Evolutionary conservation across 2,329 filamentous ascomycete genomes (phyloP).

Genomic region (Trichophyton rubrum): DNA sequence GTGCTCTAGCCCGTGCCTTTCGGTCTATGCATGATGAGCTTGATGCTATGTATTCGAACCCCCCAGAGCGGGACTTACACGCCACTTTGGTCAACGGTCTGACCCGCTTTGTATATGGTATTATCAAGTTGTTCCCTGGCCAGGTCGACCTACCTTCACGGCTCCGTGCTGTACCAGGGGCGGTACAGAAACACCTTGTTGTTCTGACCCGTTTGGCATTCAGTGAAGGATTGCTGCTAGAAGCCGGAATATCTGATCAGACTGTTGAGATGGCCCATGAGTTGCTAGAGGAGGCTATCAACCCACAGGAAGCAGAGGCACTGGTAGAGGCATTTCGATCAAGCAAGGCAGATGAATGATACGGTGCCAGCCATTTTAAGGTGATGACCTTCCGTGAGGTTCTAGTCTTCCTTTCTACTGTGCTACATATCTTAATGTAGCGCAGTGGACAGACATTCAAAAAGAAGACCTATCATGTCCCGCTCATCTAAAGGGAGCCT

Average conservation of each 20-base stretch:
- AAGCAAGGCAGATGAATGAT: slow-evolving; percentile 21
- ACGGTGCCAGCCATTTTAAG: not conserved
- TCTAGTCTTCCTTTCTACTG: not conserved
- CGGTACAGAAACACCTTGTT: slow-evolving; percentile 69
- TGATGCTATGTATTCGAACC: slow-evolving; percentile 43
- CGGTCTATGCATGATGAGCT: slow-evolving; percentile 64
- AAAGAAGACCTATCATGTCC: too few relatives aligned
- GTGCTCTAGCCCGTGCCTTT: slow-evolving; percentile 61
- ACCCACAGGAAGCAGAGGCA: slow-evolving; percentile 62
- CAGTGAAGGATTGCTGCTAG: slow-evolving; percentile 64
- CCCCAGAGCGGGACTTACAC: slow-evolving; percentile 35
- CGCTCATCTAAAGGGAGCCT: too few relatives aligned
- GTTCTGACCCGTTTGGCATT: slow-evolving; percentile 75
- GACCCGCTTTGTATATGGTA: slow-evolving; percentile 48
- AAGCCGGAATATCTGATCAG: slow-evolving; percentile 62
- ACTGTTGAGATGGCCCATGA: slow-evolving; percentile 71
- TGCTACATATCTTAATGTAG: too few relatives aligned
- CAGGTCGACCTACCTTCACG: slow-evolving; percentile 58
- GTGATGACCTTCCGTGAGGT: not conserved
- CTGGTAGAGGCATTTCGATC: slow-evolving; percentile 38
- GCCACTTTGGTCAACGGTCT: slow-evolving; percentile 46
- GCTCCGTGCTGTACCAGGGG: slow-evolving; percentile 55
- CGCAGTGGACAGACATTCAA: too few relatives aligned
- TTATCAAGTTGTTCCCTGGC: slow-evolving; percentile 49
- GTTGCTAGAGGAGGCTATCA: slow-evolving; percentile 67